Evolutionary conservation across 148 eudicot species (phyloP), one percentile per base, ranked within the genome.

Genomic region (Nepenthes gracilis): DNA sequence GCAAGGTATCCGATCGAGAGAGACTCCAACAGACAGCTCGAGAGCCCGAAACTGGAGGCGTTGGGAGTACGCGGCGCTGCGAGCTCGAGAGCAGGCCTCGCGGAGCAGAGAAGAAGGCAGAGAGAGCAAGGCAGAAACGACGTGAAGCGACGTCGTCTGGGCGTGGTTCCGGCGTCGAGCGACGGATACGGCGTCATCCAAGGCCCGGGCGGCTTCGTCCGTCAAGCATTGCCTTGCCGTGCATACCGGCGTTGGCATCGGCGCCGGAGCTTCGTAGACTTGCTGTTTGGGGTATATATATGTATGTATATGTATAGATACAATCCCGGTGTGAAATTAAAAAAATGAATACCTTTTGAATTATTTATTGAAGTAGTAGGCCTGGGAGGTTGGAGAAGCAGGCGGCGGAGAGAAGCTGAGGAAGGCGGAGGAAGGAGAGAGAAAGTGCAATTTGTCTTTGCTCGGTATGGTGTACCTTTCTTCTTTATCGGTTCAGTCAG

Each of bases 171-270:
- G 83, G 40, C 85, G 81, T 61, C 80, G 80, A 9, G 97, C 81
- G 45, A 87, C 78, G 4, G 86, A 35, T 2, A 83, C 93, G 1
- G 97, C 96, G 4, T 77, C 86, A 60, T 87, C 85, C n/a, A 91
- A 72, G 13, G 83, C 84, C 23, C 66, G 75, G 0, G 74, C 75
- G 6, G 97, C 89, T 50, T 83, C 86, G 35, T 72, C 34, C 1
- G 90, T 81, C 33, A 91, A 70, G 78, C 96, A 87, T 80, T 83
- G 96, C 68, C 81, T 72, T n/a, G 90, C 96, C n/a, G 72, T 71
- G 38, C 57, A 61, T n/a, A 91, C 86, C 74, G 93, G 88, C 67
- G 93, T 87, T 14, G 97, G 97, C 97, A 91, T 91, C 45, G 45
- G 45, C 45, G 45, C 4, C 45, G 45, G 8, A 4, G 45, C 45